Conservation (phyloP, 495 filamentous ascomycete genomes). For the Lasiosphaeria miniovina region DNA sequence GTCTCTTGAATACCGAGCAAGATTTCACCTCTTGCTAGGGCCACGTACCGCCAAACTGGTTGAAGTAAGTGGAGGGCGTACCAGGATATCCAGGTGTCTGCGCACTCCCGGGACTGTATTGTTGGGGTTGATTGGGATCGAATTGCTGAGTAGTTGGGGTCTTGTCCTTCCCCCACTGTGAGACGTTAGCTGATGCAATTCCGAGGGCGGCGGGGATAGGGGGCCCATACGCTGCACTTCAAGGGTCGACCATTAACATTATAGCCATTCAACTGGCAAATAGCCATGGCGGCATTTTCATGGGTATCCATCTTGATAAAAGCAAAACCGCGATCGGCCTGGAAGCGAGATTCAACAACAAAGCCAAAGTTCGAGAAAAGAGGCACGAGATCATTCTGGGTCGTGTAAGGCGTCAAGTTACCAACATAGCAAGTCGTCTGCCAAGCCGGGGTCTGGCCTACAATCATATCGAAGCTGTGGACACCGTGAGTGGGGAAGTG, state of each 20-base stretch:
- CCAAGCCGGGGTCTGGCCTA: slow-evolving; percentile 95
- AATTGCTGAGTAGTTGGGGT: slow-evolving; percentile 74
- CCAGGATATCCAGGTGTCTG: slow-evolving; percentile 59
- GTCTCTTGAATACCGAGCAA: slow-evolving; percentile 16
- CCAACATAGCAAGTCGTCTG: slow-evolving; percentile 99
- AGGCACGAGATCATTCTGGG: slow-evolving; percentile 90
- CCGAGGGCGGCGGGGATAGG: slow-evolving; percentile 5
- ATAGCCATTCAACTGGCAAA: slow-evolving; percentile 94
- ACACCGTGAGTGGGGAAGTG: slow-evolving; percentile 96
- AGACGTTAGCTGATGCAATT: slow-evolving; percentile 28
- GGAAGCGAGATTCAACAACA: slow-evolving; percentile 94
- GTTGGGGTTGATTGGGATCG: slow-evolving; percentile 72
- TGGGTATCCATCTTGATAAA: slow-evolving; percentile 99
- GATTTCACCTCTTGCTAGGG: slow-evolving; percentile 44
- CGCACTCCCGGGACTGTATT: slow-evolving; percentile 64
- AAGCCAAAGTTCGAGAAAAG: slow-evolving; percentile 98
- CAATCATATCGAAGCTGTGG: slow-evolving; percentile 97
- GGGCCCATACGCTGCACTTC: slow-evolving; percentile 82
- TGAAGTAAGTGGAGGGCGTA: slow-evolving; percentile 82
- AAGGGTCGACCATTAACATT: slow-evolving; percentile 96
- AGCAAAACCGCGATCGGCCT: slow-evolving; percentile 95
- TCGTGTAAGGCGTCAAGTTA: slow-evolving; percentile 96
- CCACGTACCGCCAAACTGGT: slow-evolving; percentile 77
- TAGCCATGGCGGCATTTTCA: slow-evolving; percentile 97
- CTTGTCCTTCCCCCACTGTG: slow-evolving; percentile 97